These are phyloP conservation scores for Phylloporus rhodoxanthus DNA, from an alignment of 768 basidiomycete species.

Conservation along the genomic window DNA sequence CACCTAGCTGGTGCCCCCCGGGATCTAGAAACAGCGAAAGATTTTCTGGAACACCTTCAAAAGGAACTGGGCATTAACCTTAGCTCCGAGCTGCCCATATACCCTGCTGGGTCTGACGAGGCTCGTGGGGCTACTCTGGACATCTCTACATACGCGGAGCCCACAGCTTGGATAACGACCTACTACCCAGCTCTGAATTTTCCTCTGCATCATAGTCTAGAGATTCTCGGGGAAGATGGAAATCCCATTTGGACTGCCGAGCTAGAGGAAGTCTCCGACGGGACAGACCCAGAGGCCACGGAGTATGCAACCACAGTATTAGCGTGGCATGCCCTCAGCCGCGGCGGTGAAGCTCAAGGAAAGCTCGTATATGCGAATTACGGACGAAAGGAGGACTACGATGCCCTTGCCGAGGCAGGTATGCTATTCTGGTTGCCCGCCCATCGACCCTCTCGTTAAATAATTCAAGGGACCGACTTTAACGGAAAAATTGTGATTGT, in stretches of 20 bases:
- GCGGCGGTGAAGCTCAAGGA: slow-evolving; percentile 60
- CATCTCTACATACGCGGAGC: slow-evolving; percentile 36
- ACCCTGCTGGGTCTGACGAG: slow-evolving; percentile 49
- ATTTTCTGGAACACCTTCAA: slow-evolving; percentile 50
- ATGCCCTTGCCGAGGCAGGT: slow-evolving; percentile 49
- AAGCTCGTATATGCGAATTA: slow-evolving; percentile 53
- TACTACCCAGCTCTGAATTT: slow-evolving; percentile 76
- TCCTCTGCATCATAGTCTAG: slow-evolving; percentile 51
- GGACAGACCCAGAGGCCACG: slow-evolving; percentile 57
- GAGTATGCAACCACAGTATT: slow-evolving; percentile 51
- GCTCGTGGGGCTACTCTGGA: slow-evolving; percentile 49
- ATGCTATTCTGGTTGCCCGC: background rate
- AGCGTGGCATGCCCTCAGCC: slow-evolving; percentile 67
- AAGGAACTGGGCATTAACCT: slow-evolving; percentile 39
- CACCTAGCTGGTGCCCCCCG: slow-evolving; percentile 56
- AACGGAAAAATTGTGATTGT: slow-evolving; percentile 74
- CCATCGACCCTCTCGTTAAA: background rate
- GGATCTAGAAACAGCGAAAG: slow-evolving; percentile 53
- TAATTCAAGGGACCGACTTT: slow-evolving; percentile 50
- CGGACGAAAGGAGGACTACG: slow-evolving; percentile 59
- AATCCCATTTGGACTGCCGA: slow-evolving; percentile 52
- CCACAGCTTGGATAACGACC: slow-evolving; percentile 57
- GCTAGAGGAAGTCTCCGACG: slow-evolving; percentile 61
- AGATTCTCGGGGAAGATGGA: slow-evolving; percentile 49
- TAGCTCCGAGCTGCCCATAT: slow-evolving; percentile 38